Percentiles rank a stretch among this genome's conserved stretches.
phyloP scores from a whole-genome alignment of 169 alveolate genomes.

The Plasmodium coatneyi region DNA sequence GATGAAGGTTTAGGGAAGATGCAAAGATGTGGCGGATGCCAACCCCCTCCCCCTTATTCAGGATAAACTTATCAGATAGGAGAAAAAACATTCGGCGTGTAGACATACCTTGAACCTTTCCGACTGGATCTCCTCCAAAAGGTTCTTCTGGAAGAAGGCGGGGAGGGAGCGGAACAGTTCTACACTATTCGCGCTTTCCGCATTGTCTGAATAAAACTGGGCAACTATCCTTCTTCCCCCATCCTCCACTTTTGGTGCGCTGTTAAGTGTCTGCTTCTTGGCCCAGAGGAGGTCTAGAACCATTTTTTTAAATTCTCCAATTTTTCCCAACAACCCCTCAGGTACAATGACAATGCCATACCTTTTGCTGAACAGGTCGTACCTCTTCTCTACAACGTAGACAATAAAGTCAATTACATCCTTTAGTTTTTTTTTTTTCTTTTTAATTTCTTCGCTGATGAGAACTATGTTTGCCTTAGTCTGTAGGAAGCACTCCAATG shows the following conservation, averaged over 20 bases:
- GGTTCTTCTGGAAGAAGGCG: slow-evolving; percentile 89
- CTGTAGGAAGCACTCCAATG: slow-evolving; percentile 93
- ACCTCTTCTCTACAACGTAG: slow-evolving; percentile 88
- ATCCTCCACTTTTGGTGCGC: not conserved
- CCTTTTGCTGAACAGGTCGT: slow-evolving; percentile 83
- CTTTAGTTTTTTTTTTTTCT: slow-evolving; percentile 84
- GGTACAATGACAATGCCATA: slow-evolving; percentile 94
- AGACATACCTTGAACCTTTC: slow-evolving; percentile 92
- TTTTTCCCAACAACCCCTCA: slow-evolving; percentile 94
- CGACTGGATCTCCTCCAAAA: slow-evolving; percentile 95
- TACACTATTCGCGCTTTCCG: slow-evolving; percentile 19
- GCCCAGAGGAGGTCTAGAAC: slow-evolving; percentile 91
- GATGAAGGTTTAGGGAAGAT: not conserved
- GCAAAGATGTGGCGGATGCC: not conserved
- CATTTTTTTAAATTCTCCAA: slow-evolving; percentile 90
- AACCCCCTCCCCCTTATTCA: not conserved
- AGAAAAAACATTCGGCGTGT: not conserved
- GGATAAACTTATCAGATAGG: not conserved
- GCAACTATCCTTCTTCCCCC: not conserved
- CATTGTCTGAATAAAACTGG: not conserved
- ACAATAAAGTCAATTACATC: slow-evolving; percentile 87
- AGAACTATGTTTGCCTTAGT: slow-evolving; percentile 92
- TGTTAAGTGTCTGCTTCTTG: slow-evolving; percentile 71
- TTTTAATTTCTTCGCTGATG: slow-evolving; percentile 93
- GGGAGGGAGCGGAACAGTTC: slow-evolving; percentile 86